A percentile compares a stretch with the other conserved stretches of the same genome.
phyloP scores from a whole-genome alignment of 1,139 yeast species.

The Debaryomyces subglobosus region DNA sequence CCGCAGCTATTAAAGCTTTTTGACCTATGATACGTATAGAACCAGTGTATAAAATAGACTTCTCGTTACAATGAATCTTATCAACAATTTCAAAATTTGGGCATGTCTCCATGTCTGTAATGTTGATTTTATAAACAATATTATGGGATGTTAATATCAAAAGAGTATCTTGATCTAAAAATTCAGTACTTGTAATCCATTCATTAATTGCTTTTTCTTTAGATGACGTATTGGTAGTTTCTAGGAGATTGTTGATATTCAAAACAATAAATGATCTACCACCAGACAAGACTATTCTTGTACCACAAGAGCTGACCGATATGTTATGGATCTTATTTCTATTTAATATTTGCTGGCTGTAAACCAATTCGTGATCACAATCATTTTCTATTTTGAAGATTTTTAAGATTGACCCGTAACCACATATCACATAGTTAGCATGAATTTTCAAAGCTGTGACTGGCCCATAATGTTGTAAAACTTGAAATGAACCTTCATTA shows the following conservation, averaged over 20 bases:
- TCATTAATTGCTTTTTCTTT: slow-evolving; percentile 63
- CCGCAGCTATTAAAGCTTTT: slow-evolving; percentile 69
- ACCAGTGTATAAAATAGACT: slow-evolving; percentile 87
- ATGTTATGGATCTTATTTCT: slow-evolving; percentile 84
- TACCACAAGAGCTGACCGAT: slow-evolving; percentile 33
- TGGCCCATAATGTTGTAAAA: slow-evolving; percentile 67
- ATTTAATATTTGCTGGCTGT: slow-evolving; percentile 53
- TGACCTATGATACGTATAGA: slow-evolving; percentile 56
- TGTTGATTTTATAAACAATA: slow-evolving; percentile 54
- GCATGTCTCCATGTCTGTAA: slow-evolving; percentile 15
- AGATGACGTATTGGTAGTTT: slow-evolving; percentile 9
- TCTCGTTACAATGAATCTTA: slow-evolving; percentile 62
- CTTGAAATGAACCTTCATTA: slow-evolving; percentile 24
- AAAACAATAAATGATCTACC: slow-evolving; percentile 66
- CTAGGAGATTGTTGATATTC: slow-evolving; percentile 22
- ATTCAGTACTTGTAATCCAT: slow-evolving; percentile 73
- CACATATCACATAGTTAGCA: slow-evolving; percentile 53
- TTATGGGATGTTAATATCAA: slow-evolving; percentile 83
- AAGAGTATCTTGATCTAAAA: slow-evolving; percentile 38
- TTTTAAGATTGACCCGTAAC: slow-evolving; percentile 72
- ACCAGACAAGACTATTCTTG: slow-evolving; percentile 61
- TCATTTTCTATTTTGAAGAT: slow-evolving; percentile 47
- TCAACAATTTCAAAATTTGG: slow-evolving; percentile 30
- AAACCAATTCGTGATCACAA: slow-evolving; percentile 39
- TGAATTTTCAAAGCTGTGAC: slow-evolving; percentile 63